A percentile compares a stretch with the other conserved stretches of the same genome.
Evolutionary conservation across 2,329 filamentous ascomycete species (phyloP).

Genomic region (Ramichloridium luteum): DNA sequence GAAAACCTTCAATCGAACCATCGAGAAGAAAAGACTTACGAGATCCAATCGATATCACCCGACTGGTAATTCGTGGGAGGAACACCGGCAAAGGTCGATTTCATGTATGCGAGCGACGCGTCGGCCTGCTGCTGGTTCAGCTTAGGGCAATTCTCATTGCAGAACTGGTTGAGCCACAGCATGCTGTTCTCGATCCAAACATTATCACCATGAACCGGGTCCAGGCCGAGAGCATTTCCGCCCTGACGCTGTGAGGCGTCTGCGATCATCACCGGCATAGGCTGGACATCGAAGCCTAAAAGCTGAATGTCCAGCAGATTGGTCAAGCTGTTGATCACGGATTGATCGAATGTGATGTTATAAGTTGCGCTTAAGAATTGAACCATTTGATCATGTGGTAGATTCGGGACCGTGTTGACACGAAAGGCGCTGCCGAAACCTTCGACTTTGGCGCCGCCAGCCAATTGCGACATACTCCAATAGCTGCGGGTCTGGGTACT

Average conservation of each 20-base stretch:
- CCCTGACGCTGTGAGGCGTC: slow-evolving; percentile 9
- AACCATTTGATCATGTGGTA: slow-evolving; percentile 11
- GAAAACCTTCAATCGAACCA: no score
- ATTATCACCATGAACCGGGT: slow-evolving; percentile 9
- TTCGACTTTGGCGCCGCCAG: slow-evolving; percentile 8
- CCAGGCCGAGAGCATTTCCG: slow-evolving; percentile 12
- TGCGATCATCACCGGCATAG: slow-evolving; percentile 9
- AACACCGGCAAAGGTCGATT: slow-evolving; percentile 6
- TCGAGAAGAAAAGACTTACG: no score
- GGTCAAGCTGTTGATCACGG: slow-evolving; percentile 7
- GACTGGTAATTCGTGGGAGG: slow-evolving; percentile 12
- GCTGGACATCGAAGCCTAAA: slow-evolving; percentile 12
- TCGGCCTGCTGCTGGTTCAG: slow-evolving; percentile 7
- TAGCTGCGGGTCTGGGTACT: slow-evolving; percentile 9
- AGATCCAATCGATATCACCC: slow-evolving; percentile 6
- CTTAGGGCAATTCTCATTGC: slow-evolving; percentile 10
- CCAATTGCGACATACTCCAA: slow-evolving; percentile 7
- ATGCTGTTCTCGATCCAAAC: slow-evolving; percentile 14
- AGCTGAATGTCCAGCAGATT: slow-evolving; percentile 10
- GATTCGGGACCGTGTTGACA: slow-evolving; percentile 9
- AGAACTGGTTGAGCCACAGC: slow-evolving; percentile 11
- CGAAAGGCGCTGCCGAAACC: slow-evolving; percentile 15
- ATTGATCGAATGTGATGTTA: slow-evolving; percentile 6
- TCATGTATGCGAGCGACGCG: slow-evolving; percentile 6
- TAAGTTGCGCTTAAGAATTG: slow-evolving; percentile 8